Evolutionary conservation across 306 rosid genomes (phyloP), one percentile per base, ranked within the genome.

Genomic region (Neltuma alba): DNA sequence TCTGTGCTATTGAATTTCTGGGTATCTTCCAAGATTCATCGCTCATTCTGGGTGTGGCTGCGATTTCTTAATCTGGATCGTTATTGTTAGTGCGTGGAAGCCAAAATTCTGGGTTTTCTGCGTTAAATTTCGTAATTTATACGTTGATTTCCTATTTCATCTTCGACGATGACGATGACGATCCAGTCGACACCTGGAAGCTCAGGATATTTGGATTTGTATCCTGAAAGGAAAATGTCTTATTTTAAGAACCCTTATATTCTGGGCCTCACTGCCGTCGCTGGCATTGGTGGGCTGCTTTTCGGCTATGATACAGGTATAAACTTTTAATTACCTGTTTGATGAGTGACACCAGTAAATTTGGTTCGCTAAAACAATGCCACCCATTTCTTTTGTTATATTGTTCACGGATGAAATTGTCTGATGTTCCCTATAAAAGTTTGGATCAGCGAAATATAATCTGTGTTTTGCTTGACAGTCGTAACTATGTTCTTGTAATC

Each of bases 181-280:
- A 83, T 86, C 82, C 89, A 86, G 68, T 86, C 86, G 1, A 86
- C 87, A 7, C 89, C 89, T 6, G 89, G 89, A 68, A 86, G 89
- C 77, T 86, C 89, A 20, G 89, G 89, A 25, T 86, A 86, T 25
- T 72, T 86, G 27, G 89, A 86, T 40, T 76, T 86, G 82, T 75
- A 86, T 28, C 89, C 89, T 0, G 89, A 86, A 40, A 66, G 89
- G 0, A 86, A 86, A 72, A 77, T 86, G 83, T 86, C 89, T 1
- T 86, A 76, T 20, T 86, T 86, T 14, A 86, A 86, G 61, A 86
- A 86, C 21, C 89, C 89, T 36, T 86, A 86, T 70, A 86, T 86
- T 80, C 81, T 86, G 0, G 86, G 85, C 0, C 85, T 86, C 36
- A 83, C 85, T 21, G 34, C 87, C 0, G 86, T 83, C 34, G 89